Evolutionary conservation across 495 filamentous ascomycete species (phyloP), one percentile per base, ranked within the genome.

Genomic region (Ramalina peruviana): DNA sequence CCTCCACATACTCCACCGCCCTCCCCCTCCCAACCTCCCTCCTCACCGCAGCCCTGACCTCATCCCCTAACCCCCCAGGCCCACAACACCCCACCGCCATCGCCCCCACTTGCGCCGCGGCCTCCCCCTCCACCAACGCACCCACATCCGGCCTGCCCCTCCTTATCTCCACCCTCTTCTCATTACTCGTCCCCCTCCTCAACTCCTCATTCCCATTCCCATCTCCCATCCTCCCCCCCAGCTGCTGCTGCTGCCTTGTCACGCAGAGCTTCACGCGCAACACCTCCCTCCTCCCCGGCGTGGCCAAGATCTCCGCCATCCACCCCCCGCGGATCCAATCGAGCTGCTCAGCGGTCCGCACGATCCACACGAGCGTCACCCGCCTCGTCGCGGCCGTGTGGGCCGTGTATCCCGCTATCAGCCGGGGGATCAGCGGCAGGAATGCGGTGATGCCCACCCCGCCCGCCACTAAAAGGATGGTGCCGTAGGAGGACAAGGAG

Each of bases 361-460:
- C 82, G 57, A 93, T 80, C 92, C 92, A 97, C 51, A 94, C 78
- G 26, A 98, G 79, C 1, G 79, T 81, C 37, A 96, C 67, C 36
- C 79, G 79, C 46, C 88, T 82, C 5, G 86, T 85, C 3, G 89
- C 89, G 36, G 83, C 78, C 15, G 77, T 88, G 46, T 82, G 78
- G 6, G 82, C 73, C 50, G 78, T 76, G 66, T 79, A 85, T 12
- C 80, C 82, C 20, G 79, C 67, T 49, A 96, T 76, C 9, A 97
- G 72, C 44, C 87, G 82, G 26, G 81, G 83, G 33, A 95, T 70
- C 60, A 88, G 89, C n/a, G 86, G 84, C 20, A 97, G 78, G 62
- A 92, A 85, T 63, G 96, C 89, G 0, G 92, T 94, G 67, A 98
- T 96, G 48, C 92, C 92, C 11, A 88, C 83, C 49, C 90, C 86